Evolutionary conservation across 2,329 filamentous ascomycete genomes (phyloP).

Genomic region (Ascochyta lentis): DNA sequence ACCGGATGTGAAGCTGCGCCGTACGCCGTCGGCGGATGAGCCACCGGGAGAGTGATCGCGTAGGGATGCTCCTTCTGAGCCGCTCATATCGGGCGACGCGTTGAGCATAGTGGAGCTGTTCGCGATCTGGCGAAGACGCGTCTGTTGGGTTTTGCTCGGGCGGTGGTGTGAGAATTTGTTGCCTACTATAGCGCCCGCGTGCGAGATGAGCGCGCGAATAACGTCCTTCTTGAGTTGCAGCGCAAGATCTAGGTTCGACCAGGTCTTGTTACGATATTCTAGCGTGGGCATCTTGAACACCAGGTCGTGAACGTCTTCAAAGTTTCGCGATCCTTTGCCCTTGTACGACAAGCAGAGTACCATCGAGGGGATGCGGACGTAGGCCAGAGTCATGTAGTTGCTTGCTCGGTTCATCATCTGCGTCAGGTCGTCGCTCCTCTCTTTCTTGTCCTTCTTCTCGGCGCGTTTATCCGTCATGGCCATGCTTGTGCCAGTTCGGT

Average conservation of each 20-base stretch:
- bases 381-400: constrained; percentile 96
- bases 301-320: constrained; percentile 96
- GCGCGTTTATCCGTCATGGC: constrained; percentile 50
- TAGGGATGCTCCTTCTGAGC: constrained; percentile 37
- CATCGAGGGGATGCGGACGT: constrained; percentile 93
- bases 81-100: constrained; percentile 42
- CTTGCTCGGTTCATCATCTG: constrained; percentile 96
- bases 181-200: constrained; percentile 93
- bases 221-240: constrained; percentile 93
- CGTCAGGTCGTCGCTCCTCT: constrained; percentile 84
- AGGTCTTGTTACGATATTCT: constrained; percentile 98
- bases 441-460: constrained; percentile 58
- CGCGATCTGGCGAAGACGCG: constrained; percentile 81
- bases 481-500: constrained; percentile 51
- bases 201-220: constrained; percentile 90
- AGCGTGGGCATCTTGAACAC: constrained; percentile 94
- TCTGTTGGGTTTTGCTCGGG: constrained; percentile 79
- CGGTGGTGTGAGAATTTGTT: constrained; percentile 95
- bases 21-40: constrained; percentile 36
- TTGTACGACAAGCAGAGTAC: constrained; percentile 97
- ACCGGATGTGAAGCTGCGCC: constrained; percentile 42
- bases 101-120: constrained; percentile 72
- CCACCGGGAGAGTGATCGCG: constrained; percentile 43
- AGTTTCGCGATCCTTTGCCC: constrained; percentile 91
- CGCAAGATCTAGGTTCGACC: constrained; percentile 95